Base-by-base conservation (phyloP, 2,329 filamentous ascomycete genomes). In the Pyricularia sp. region DNA sequence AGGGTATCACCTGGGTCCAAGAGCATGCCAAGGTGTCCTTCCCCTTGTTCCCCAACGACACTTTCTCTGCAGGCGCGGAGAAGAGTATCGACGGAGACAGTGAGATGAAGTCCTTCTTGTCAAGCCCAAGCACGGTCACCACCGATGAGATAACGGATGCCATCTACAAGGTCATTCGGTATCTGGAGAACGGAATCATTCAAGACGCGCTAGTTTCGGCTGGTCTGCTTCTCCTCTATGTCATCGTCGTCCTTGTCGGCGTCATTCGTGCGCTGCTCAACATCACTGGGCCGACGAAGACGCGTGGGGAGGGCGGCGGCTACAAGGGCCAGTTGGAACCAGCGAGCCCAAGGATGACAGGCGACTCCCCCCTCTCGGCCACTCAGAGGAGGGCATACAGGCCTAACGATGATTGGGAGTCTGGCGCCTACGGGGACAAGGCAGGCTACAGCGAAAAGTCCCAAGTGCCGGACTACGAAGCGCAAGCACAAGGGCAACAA, bases 1-100 rank as follows among this genome's bases (percentile, higher is more conserved):
- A 89, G 72, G 94, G 89, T 13, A 81, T 97, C n/a, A 96, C 90
- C 0, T 99, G 93, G 93, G 89, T 96, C 12, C 85, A 90, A 71
- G 88, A 97, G 69, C 80, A 97, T 73, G 91, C 94, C 3, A 84
- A 94, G 67, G 83, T 99, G 70, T 79, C 85, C 66, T 88, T 99
- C 70, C 94, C 94, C 0, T 76, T 84, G 64, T 86, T 97, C 67
- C 81, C 85, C 30, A 88, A 90, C 70, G 83, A 96, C 73, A 90
- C 89, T 1, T 96, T 97, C 77, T 93, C 90, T 66, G 78, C 88
- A 64, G 92, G 93, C 57, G 90, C 93, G 65, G 78, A 85, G 35
- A 80, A 82, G 60, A 83, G 82, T 49, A 77, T 88, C 66, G 73
- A 77, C 7, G 84, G 83, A 64, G 84, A 89, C 69, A 79, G 79